Evolutionary conservation across 2,329 filamentous ascomycete genomes (phyloP), one percentile per base, ranked within the genome.

Genomic region (Alternaria alternata): DNA sequence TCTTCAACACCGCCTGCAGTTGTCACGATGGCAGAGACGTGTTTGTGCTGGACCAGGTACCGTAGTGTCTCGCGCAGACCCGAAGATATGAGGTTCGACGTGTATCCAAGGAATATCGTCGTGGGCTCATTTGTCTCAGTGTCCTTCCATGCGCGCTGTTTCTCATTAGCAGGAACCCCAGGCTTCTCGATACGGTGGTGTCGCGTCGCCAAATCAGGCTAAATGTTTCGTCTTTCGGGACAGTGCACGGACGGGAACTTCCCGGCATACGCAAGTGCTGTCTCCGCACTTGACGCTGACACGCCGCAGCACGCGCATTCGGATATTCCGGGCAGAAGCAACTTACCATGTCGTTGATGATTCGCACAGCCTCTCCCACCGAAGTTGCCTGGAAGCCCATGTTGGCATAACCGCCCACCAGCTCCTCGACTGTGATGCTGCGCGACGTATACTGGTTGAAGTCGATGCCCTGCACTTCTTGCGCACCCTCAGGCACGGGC

Each of bases 101-200:
- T 99, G 82, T 97, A 99, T 58, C 95, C 95, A 8, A 99, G 87
- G 80, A 99, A 98, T 70, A 99, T 94, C 61, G 95, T 98, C 18
- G 95, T 95, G 72, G 87, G 87, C 26, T 91, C 88, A 14, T 87
- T 88, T 2, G 91, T 91, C 73, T 94, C 91, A 1, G 92, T 88
- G 76, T 97, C 91, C 63, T 85, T 85, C 90, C 92, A 98, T 58
- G 87, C 86, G 75, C 93, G 87, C 92, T 90, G 74, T 69, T 49
- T 68, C 54, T 47, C 57, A 66, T 76, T 70, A 75, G 70, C 67
- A 64, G 60, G 60, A 67, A 66, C 61, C 65, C 64, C 47, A 60
- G 63, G 66, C 65, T 62, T 63, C 64, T 64, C 61, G 54, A 64
- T 62, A 63, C 63, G 53, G 61, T 74, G 57, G 63, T 63, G 58